phyloP scores from a whole-genome alignment of 257 asterid species.

The Solanum raphanifolium region DNA sequence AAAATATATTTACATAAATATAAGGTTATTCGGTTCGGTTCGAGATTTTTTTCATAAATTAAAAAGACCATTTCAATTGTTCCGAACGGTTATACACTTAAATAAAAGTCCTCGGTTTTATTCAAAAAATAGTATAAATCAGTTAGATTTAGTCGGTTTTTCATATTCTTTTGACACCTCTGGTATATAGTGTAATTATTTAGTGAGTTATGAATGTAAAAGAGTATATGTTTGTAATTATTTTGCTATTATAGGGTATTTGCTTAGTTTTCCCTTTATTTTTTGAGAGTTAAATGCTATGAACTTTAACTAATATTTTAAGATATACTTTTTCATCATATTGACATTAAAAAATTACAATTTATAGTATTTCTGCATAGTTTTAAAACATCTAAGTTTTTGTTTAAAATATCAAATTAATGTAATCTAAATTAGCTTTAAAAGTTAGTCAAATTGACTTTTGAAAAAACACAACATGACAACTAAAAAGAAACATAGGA shows the following conservation, averaged over 20 bases:
- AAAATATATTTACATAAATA: too few species aligned
- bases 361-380: too few species aligned
- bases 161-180: background rate
- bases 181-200: background rate
- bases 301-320: too few species aligned
- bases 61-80: background rate
- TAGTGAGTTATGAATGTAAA: background rate
- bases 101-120: too few species aligned
- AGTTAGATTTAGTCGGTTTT: too few species aligned
- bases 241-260: background rate
- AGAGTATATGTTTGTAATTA: background rate
- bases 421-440: too few species aligned
- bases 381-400: too few species aligned
- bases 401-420: too few species aligned
- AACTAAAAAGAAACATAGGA: background rate
- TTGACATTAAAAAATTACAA: background rate
- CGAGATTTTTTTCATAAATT: too few species aligned
- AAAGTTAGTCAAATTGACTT: background rate
- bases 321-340: too few species aligned
- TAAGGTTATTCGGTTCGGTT: too few species aligned
- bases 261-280: background rate
- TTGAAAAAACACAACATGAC: background rate
- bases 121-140: too few species aligned
- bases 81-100: background rate
- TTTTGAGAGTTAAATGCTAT: background rate